These are phyloP conservation scores for Triticum monococcum DNA, from an alignment of 176 grass and related monocot genomes.

Conservation along the genomic window DNA sequence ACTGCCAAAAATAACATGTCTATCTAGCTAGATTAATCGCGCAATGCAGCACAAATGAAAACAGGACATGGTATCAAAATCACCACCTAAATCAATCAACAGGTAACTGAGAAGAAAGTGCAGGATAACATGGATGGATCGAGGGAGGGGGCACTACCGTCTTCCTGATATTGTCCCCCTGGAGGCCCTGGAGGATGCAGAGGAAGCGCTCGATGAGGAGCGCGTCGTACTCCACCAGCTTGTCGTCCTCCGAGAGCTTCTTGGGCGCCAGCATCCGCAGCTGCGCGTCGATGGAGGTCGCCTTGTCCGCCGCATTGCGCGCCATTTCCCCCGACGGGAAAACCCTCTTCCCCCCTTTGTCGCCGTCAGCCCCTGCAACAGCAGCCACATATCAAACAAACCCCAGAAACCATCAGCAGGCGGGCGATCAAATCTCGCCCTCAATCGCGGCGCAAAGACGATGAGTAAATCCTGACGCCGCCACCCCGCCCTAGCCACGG, in stretches of 20 bases:
- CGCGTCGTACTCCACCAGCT: slow-evolving; percentile 85
- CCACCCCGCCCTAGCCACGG: background rate
- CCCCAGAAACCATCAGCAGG: background rate
- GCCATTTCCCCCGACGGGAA: slow-evolving; percentile 11
- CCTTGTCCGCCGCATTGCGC: slow-evolving; percentile 63
- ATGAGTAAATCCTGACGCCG: background rate
- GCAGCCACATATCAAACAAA: slow-evolving; percentile 23
- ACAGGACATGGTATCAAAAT: background rate
- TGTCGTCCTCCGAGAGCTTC: slow-evolving; percentile 88
- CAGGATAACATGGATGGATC: background rate
- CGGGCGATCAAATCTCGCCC: background rate
- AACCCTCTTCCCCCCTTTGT: background rate
- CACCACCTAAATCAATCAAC: background rate
- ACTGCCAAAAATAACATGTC: background rate
- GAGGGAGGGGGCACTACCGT: slow-evolving; percentile 41
- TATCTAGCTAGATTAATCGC: background rate
- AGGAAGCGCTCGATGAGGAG: slow-evolving; percentile 83
- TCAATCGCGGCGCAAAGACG: background rate
- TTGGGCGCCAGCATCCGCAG: slow-evolving; percentile 67
- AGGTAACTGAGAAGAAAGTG: background rate
- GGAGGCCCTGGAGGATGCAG: slow-evolving; percentile 81
- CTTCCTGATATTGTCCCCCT: slow-evolving; percentile 73
- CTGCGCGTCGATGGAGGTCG: slow-evolving; percentile 76
- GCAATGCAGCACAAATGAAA: slow-evolving; percentile 7
- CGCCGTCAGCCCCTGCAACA: slow-evolving; percentile 26